These are phyloP conservation scores for Toxicodendron radicans DNA, from an alignment of 345 rosid genomes.

Conservation along the genomic window DNA sequence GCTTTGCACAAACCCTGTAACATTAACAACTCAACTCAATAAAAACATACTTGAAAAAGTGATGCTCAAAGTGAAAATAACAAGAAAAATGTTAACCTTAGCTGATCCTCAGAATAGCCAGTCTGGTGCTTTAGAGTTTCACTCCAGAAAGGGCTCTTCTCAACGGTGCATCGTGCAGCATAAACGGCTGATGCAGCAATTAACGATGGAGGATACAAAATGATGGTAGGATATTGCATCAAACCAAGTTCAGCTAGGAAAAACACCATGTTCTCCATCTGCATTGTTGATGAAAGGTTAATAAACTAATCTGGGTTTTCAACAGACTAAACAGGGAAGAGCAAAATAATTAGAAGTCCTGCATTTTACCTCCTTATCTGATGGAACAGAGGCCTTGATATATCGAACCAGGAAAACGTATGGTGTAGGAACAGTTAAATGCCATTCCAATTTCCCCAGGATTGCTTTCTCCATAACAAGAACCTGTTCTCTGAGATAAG, in stretches of 20 bases:
- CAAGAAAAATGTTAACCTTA: conserved; percentile 39
- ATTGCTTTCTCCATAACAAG: conserved; percentile 81
- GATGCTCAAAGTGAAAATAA: too few relatives aligned
- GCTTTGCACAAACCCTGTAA: conserved; percentile 69
- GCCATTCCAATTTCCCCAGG: conserved; percentile 74
- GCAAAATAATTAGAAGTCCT: too few relatives aligned
- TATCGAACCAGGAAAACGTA: conserved; percentile 83
- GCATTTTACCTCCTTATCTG: conserved; percentile 48
- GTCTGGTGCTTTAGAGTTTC: conserved; percentile 71
- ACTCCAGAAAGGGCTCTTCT: conserved; percentile 67
- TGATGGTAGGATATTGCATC: conserved; percentile 55
- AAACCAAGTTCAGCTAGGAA: conserved; percentile 78
- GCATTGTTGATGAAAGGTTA: conserved; percentile 6
- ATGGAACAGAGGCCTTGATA: conserved; percentile 67
- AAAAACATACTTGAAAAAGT: neutral
- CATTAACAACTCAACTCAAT: neutral
- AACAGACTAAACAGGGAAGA: neutral
- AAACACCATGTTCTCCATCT: conserved; percentile 76
- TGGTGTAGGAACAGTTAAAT: conserved; percentile 76
- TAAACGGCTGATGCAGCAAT: conserved; percentile 90
- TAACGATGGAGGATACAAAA: conserved; percentile 54
- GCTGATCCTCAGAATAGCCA: conserved; percentile 60
- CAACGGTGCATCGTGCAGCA: conserved; percentile 77
- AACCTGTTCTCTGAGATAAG: conserved; percentile 70
- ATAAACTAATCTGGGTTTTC: neutral